These are phyloP conservation scores for Nitzschia sp. DNA, from an alignment of 108 stramenopile species.

Conservation along the genomic window DNA sequence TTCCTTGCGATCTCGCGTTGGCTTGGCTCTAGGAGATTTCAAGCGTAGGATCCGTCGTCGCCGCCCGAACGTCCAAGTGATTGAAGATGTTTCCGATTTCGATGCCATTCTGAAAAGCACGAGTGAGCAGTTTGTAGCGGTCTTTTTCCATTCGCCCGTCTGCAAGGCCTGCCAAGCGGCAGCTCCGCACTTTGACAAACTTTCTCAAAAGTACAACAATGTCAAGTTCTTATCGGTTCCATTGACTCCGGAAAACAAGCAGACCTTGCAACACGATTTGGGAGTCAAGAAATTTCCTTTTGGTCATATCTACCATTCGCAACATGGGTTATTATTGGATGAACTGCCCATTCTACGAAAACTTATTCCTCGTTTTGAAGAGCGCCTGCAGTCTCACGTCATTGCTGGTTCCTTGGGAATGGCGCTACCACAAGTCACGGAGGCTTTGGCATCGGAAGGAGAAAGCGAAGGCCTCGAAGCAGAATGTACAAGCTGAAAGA, in stretches of 20 bases:
- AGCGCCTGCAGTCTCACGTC: background rate
- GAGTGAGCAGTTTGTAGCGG: constrained; percentile 14
- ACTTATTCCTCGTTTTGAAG: constrained; percentile 8
- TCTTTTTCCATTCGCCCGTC: constrained; percentile 13
- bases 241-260: background rate
- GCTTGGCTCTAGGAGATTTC: constrained; percentile 27
- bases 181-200: constrained; percentile 5
- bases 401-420: background rate
- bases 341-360: constrained; percentile 14
- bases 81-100: constrained; percentile 17
- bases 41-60: background rate
- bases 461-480: too few relatives aligned
- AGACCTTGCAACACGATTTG: background rate
- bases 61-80: background rate
- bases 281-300: constrained; percentile 21
- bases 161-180: constrained; percentile 28
- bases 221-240: constrained; percentile 29
- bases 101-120: background rate
- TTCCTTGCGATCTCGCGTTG: constrained; percentile 4
- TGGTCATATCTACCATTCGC: constrained; percentile 14
- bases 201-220: constrained; percentile 15
- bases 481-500: too few relatives aligned
- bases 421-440: too few relatives aligned
- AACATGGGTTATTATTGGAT: constrained; percentile 4
- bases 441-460: too few relatives aligned